Conservation (phyloP, 2,329 filamentous ascomycete species). For the Alternaria gansuensis region DNA sequence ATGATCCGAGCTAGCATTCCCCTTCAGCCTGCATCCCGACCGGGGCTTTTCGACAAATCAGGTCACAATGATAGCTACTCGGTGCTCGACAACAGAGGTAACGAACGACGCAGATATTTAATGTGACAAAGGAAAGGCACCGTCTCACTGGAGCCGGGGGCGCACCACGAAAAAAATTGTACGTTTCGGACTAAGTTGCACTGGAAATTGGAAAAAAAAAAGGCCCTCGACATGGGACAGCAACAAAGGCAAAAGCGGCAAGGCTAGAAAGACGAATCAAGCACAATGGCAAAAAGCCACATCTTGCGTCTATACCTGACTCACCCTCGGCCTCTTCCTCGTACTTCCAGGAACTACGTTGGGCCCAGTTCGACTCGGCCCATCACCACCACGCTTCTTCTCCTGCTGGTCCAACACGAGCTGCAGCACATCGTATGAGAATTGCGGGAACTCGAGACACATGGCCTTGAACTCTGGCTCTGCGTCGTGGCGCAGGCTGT, state of each 20-base stretch:
- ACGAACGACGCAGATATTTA: background rate
- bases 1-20: background rate
- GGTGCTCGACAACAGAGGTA: background rate
- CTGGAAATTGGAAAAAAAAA: background rate
- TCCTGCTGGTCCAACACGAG: conserved; percentile 63
- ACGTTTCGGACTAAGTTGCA: background rate
- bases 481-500: conserved; percentile 84
- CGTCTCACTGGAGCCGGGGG: background rate
- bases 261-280: background rate
- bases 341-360: conserved; percentile 49
- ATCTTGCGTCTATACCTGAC: conserved; percentile 32
- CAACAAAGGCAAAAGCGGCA: background rate
- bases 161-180: background rate
- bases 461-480: conserved; percentile 84
- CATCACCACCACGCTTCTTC: conserved; percentile 48
- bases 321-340: conserved; percentile 45
- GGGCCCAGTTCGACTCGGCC: conserved; percentile 44
- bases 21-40: background rate
- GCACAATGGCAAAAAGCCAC: background rate
- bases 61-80: background rate
- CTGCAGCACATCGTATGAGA: conserved; percentile 89
- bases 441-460: conserved; percentile 89
- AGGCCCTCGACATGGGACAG: background rate
- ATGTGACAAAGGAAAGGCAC: background rate
- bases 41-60: background rate